Percentiles rank a stretch among this genome's conserved stretches.
Evolutionary conservation across 2,329 filamentous ascomycete genomes (phyloP).

Genomic region (Trichophyton verrucosum): DNA sequence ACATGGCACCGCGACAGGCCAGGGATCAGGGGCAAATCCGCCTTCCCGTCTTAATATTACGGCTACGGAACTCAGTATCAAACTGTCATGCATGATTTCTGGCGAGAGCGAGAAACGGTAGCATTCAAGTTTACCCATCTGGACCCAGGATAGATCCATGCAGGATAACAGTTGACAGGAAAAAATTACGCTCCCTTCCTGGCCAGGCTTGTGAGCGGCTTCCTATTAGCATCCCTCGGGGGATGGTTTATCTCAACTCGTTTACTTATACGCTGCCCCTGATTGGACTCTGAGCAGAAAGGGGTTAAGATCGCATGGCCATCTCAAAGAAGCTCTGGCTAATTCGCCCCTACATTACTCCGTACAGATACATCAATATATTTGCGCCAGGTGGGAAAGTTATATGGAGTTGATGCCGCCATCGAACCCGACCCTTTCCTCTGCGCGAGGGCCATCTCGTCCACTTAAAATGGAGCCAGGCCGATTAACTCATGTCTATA

Average conservation of each 20-base stretch:
- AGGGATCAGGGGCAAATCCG: background rate
- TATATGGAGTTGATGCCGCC: background rate
- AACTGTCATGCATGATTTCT: background rate
- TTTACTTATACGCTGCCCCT: background rate
- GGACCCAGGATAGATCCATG: background rate
- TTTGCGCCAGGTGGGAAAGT: background rate
- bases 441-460: background rate
- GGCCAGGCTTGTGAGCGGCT: background rate
- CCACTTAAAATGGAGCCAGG: conserved; percentile 2
- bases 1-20: background rate
- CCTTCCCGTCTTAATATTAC: conserved; percentile 3
- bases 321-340: conserved; percentile 1
- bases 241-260: background rate
- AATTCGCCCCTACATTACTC: background rate
- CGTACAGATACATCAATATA: background rate
- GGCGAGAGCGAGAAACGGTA: background rate
- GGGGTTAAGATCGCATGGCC: background rate
- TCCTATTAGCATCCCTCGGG: background rate
- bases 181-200: background rate
- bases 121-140: background rate
- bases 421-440: background rate
- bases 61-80: background rate
- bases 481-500: background rate
- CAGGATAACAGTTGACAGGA: background rate
- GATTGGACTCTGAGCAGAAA: background rate